Evolutionary conservation across 108 stramenopile species (phyloP), one percentile per base, ranked within the genome.

Genomic region (Pinguiococcus pyrenoidosus): DNA sequence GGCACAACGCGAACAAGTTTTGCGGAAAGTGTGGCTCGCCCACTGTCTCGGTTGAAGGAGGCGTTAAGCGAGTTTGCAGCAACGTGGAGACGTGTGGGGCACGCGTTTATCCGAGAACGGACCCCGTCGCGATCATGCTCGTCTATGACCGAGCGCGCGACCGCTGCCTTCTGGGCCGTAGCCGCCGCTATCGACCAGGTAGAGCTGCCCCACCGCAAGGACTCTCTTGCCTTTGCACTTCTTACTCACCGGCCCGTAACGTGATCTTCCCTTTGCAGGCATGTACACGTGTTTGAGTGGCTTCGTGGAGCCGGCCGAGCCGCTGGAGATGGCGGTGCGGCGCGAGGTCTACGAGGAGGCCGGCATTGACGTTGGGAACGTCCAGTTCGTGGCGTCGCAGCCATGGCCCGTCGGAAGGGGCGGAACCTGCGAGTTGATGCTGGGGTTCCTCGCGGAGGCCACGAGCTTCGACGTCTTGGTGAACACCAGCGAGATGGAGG

Each of bases 331-430:
- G 33, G 54, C 54, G 10, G 43, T 44, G 9, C 46, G 54, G 1
- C 29, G 54, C 28, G 54, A 55, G 33, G 54, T 55, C 0, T 44
- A 37, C 13, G 54, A 55, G 23, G 54, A 55, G 33, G 22, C 42
- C 29, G 54, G 54, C 20, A 25, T 55, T 2, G 16, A 7, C 25
- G 54, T 55, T 12, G 54, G 46, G n/a, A 32, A 46, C 12, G 44
- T 55, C 13, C 43, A 24, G 1, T 20, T 44, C 10, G 42, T 44
- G 5, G 43, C 33, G 10, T 44, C 54, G 0, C 54, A 55, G 28
- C 54, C 54, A 4, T 55, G 54, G 54, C 54, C 54, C 12, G 2
- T 55, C 12, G 54, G 54, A 6, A 20, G 42, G 5, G 54, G 42
- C 2, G 54, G 42, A 1, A 20, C 29, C 4, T 55, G 54, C 32